Evolutionary conservation across 805 yeast species (phyloP), one percentile per base, ranked within the genome.

Genomic region (Yamadazyma insecticola): DNA sequence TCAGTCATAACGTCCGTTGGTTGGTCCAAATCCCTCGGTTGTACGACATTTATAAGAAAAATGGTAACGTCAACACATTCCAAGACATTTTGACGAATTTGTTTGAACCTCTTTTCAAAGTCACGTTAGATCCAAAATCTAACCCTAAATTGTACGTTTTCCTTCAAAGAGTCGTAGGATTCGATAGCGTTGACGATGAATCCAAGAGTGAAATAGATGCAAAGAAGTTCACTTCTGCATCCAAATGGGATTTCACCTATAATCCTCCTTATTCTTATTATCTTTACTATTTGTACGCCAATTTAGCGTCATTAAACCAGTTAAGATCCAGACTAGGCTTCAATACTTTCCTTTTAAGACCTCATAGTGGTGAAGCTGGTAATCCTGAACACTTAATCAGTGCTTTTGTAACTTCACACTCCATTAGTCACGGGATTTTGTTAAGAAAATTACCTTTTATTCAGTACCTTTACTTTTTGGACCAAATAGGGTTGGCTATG

Each of bases 321-420:
- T 82, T 90, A 77, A 76, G 99, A 60, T 62, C 69, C 20, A 70
- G 65, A 36, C 72, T 89, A 36, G 82, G 84, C 0, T 83, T 76
- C 59, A 89, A 84, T 55, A 89, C 97, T 0, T 81, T 92, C 59
- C 94, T 87, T n/a, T 65, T 92, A 47, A 75, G 98, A 49, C 99
- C 99, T 3, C 99, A 92, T 57, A 86, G 96, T 46, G 99, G 99
- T 41, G 99, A 92, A 60, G 99, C 98, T n/a, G 99, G 99, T 38
- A 98, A 92, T 52, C 97, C 97, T 1, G 97, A 92, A 51, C 98
- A 92, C 64, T 69, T 94, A 51, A 85, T 89, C 26, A 74, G 89
- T 30, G 89, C 98, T 1, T 92, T 83, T 49, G 60, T 92, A 48
- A 76, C 92, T 1, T 79, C 97, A 1, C 94, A 90, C 50, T 86